Conservation (phyloP, 495 filamentous ascomycete genomes). For the Penicillium arizonense region DNA sequence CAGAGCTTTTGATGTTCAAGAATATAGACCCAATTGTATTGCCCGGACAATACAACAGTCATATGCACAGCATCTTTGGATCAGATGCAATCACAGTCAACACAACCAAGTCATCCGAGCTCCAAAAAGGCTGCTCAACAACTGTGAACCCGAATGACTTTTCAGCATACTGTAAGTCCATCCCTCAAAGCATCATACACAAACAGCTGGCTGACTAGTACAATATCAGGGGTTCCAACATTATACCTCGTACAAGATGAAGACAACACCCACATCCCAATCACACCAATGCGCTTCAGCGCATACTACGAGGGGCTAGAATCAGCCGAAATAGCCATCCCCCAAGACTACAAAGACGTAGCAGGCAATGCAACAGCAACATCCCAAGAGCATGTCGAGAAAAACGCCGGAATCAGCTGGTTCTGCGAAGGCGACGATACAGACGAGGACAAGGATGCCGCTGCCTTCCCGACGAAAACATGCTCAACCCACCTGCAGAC, state of each 20-base stretch:
- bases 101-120: slow-evolving; percentile 15
- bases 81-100: slow-evolving; percentile 18
- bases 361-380: slow-evolving; percentile 17
- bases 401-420: slow-evolving; percentile 14
- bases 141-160: slow-evolving; percentile 21
- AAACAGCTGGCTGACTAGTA: neutral
- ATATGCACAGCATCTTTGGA: slow-evolving; percentile 27
- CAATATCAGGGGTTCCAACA: slow-evolving; percentile 15
- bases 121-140: slow-evolving; percentile 17
- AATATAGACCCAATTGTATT: slow-evolving; percentile 20
- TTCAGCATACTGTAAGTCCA: slow-evolving; percentile 15
- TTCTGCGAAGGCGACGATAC: slow-evolving; percentile 17
- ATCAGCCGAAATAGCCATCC: slow-evolving; percentile 14
- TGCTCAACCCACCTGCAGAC: slow-evolving; percentile 17
- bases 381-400: slow-evolving; percentile 10
- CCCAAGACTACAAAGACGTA: slow-evolving; percentile 16
- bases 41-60: slow-evolving; percentile 18
- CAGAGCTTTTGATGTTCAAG: slow-evolving; percentile 19
- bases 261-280: slow-evolving; percentile 7
- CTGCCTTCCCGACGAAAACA: slow-evolving; percentile 13
- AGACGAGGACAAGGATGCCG: slow-evolving; percentile 3
- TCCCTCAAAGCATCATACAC: neutral
- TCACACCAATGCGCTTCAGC: slow-evolving; percentile 18
- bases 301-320: slow-evolving; percentile 16
- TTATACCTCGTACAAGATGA: slow-evolving; percentile 16